Evolutionary conservation across 139 green algal genomes (phyloP).

Genomic region (Chlorella sorokiniana): DNA sequence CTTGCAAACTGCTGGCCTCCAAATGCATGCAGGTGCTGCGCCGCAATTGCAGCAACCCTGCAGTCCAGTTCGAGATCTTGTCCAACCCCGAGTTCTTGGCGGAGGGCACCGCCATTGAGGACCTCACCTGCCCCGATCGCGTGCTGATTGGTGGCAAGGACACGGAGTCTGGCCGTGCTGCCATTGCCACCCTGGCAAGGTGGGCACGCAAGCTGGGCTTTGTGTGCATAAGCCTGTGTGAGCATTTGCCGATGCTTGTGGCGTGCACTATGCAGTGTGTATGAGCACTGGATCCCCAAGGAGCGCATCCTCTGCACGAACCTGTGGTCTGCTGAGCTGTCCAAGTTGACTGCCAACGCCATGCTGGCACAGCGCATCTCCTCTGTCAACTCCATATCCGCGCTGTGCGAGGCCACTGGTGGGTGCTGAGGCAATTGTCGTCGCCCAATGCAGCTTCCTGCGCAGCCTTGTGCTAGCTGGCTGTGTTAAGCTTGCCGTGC

Average conservation of each 20-base stretch:
- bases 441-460: background rate
- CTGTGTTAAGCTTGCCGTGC: background rate
- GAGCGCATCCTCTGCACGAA: slow-evolving; percentile 95
- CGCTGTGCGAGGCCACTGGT: slow-evolving; percentile 95
- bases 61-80: slow-evolving; percentile 94
- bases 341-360: slow-evolving; percentile 98
- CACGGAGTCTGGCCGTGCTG: slow-evolving; percentile 73
- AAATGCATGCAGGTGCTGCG: slow-evolving; percentile 68
- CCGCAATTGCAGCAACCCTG: slow-evolving; percentile 75
- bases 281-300: slow-evolving; percentile 94
- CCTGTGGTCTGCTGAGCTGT: slow-evolving; percentile 97
- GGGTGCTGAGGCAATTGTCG: background rate
- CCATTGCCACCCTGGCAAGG: slow-evolving; percentile 70
- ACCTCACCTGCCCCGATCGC: slow-evolving; percentile 70
- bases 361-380: slow-evolving; percentile 98
- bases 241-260: background rate
- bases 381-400: slow-evolving; percentile 98
- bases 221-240: background rate
- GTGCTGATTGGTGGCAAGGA: slow-evolving; percentile 86
- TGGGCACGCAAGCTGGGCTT: background rate
- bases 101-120: slow-evolving; percentile 93
- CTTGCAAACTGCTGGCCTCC: background rate
- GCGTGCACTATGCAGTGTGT: slow-evolving; percentile 67
- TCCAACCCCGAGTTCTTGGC: slow-evolving; percentile 92
- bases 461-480: background rate